Percentiles rank a stretch among this genome's conserved stretches.
Conservation (phyloP, 2,329 filamentous ascomycete genomes). For the Eutypella sp. region DNA sequence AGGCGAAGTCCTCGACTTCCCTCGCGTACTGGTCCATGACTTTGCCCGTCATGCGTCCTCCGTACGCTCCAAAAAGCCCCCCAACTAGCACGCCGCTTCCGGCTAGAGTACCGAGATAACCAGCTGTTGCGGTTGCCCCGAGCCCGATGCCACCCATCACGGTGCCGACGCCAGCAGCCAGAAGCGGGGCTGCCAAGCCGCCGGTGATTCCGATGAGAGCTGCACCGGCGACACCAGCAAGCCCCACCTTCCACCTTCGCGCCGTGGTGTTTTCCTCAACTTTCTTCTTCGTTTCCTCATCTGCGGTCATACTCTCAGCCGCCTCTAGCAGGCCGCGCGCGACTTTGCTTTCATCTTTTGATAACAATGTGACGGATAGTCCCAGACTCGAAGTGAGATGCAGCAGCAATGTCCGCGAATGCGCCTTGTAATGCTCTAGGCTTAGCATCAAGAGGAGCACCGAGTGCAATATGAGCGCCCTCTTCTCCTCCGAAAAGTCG, state of each 20-base stretch:
- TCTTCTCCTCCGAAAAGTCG: conserved; percentile 53
- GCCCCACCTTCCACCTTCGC: conserved; percentile 67
- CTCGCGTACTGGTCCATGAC: conserved; percentile 83
- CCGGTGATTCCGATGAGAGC: conserved; percentile 69
- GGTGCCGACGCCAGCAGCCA: conserved; percentile 74
- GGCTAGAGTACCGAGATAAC: conserved; percentile 74
- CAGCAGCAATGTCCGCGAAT: conserved; percentile 67
- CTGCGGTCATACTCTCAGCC: conserved; percentile 60
- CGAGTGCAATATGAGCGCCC: conserved; percentile 64
- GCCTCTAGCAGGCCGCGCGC: conserved; percentile 70
- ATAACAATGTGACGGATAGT: conserved; percentile 59
- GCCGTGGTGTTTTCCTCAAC: conserved; percentile 58
- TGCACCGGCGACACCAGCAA: conserved; percentile 34
- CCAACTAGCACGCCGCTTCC: conserved; percentile 77
- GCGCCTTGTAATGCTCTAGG: conserved; percentile 70
- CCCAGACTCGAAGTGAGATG: conserved; percentile 66
- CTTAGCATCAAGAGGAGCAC: conserved; percentile 69
- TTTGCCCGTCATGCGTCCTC: conserved; percentile 73
- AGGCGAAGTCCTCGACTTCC: conserved; percentile 85
- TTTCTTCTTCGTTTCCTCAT: conserved; percentile 58
- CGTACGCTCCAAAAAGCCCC: conserved; percentile 83
- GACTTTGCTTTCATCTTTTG: conserved; percentile 69
- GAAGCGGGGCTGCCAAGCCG: conserved; percentile 71
- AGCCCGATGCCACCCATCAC: conserved; percentile 75
- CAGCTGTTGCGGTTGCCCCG: conserved; percentile 72